These are phyloP conservation scores for Trametes polyzona DNA, from an alignment of 1,284 basidiomycete genomes.

Conservation along the genomic window DNA sequence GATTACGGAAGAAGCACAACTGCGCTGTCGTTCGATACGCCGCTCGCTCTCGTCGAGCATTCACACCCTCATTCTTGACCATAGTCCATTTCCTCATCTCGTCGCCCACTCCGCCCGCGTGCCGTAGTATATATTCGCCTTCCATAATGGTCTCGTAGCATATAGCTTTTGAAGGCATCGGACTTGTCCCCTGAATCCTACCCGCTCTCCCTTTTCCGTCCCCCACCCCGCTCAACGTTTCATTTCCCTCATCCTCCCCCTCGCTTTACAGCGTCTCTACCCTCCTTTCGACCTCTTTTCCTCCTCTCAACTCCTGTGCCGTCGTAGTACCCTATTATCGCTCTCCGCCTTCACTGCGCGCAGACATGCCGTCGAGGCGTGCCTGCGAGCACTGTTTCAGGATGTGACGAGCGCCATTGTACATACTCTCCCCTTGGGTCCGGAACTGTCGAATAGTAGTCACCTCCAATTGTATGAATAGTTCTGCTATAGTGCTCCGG, in stretches of 20 bases:
- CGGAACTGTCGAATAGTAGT: constrained; percentile 18
- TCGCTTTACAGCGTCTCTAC: background rate
- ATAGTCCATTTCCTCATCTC: background rate
- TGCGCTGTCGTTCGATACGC: background rate
- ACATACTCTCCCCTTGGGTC: constrained; percentile 13
- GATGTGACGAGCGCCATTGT: constrained; percentile 1
- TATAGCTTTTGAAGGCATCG: constrained; percentile 10
- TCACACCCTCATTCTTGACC: constrained; percentile 8
- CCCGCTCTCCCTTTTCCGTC: background rate
- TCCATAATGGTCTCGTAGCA: constrained; percentile 5
- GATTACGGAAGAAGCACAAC: background rate
- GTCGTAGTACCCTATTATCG: constrained; percentile 3
- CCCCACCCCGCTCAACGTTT: constrained; percentile 7
- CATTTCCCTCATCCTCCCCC: background rate
- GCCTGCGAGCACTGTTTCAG: background rate
- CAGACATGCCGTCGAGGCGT: background rate
- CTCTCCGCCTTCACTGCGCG: too few species aligned
- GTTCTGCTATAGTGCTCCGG: background rate
- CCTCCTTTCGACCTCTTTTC: background rate
- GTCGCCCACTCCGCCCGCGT: constrained; percentile 1
- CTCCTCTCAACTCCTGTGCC: background rate
- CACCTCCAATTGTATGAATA: constrained; percentile 8
- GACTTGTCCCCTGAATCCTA: constrained; percentile 1
- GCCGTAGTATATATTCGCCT: constrained; percentile 11
- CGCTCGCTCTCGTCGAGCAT: background rate